Conservation (phyloP, 345 rosid genomes). For the Durio zibethinus region DNA sequence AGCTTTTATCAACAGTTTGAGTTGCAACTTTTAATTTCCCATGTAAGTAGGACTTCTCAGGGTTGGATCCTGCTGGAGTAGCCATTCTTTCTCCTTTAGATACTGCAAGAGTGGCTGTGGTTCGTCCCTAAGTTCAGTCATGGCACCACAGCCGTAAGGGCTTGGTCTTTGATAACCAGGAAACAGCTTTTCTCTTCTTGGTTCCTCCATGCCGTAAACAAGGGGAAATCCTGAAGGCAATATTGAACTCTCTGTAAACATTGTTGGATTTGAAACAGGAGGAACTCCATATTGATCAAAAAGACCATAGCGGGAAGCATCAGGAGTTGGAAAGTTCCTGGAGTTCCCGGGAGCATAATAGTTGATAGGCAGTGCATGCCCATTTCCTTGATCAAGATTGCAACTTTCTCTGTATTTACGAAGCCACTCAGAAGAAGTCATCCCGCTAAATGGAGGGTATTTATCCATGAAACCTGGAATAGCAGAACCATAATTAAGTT, state of each 20-base stretch:
- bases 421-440: conserved; percentile 95
- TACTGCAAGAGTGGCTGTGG: conserved; percentile 66
- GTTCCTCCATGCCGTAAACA: conserved; percentile 30
- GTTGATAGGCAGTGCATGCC: conserved; percentile 31
- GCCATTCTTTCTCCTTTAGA: conserved; percentile 76
- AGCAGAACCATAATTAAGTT: conserved; percentile 25
- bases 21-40: conserved; percentile 38
- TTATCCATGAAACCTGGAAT: conserved; percentile 38
- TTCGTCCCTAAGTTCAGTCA: conserved; percentile 36
- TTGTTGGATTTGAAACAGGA: conserved; percentile 30
- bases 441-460: conserved; percentile 42
- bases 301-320: conserved; percentile 40
- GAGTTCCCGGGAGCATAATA: conserved; percentile 36
- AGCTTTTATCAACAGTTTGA: background rate
- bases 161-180: conserved; percentile 46
- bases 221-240: conserved; percentile 26
- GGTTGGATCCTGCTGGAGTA: conserved; percentile 54
- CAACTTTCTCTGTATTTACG: conserved; percentile 77
- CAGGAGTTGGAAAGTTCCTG: conserved; percentile 29
- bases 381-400: conserved; percentile 38
- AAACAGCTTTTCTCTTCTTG: conserved; percentile 38
- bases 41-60: conserved; percentile 49
- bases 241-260: conserved; percentile 24
- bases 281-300: conserved; percentile 54
- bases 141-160: conserved; percentile 41